These are phyloP conservation scores for Aureobasidium sp. DNA, from an alignment of 2,329 filamentous ascomycete species.

Conservation along the genomic window DNA sequence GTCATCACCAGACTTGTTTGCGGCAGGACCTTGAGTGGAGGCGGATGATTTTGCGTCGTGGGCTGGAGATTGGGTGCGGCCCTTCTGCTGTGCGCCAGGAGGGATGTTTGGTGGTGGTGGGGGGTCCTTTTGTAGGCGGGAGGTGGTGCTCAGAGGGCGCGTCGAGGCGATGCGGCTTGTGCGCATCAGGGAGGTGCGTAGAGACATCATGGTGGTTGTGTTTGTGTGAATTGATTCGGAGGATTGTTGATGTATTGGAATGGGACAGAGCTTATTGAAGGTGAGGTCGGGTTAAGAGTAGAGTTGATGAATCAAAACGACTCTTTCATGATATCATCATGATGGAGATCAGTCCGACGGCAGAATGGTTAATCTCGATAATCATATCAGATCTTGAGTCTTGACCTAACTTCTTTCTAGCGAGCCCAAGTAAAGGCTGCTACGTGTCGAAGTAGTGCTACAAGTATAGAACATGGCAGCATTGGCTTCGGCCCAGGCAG, in stretches of 20 bases:
- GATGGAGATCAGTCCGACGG: background rate
- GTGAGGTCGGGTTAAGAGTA: background rate
- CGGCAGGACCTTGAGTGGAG: constrained; percentile 21
- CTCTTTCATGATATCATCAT: constrained; percentile 6
- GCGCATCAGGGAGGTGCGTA: background rate
- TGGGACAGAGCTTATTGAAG: background rate
- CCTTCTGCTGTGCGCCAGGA: background rate
- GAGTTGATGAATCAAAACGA: background rate
- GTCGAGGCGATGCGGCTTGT: background rate
- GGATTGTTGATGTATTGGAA: background rate
- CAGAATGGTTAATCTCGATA: background rate
- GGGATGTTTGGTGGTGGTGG: constrained; percentile 4
- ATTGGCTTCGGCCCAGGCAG: background rate
- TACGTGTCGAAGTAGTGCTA: background rate
- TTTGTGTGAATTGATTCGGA: background rate
- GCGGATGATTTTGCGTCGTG: constrained; percentile 23
- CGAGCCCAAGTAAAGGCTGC: background rate
- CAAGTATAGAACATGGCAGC: too few species aligned
- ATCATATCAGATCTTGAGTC: background rate
- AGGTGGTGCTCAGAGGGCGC: background rate
- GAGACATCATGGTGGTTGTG: background rate
- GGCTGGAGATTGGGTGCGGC: background rate
- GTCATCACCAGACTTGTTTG: constrained; percentile 24
- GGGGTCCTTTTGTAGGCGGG: background rate
- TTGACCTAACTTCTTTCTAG: background rate